phyloP scores from a whole-genome alignment of 208 protist species.

The Leishmania turanica region DNA sequence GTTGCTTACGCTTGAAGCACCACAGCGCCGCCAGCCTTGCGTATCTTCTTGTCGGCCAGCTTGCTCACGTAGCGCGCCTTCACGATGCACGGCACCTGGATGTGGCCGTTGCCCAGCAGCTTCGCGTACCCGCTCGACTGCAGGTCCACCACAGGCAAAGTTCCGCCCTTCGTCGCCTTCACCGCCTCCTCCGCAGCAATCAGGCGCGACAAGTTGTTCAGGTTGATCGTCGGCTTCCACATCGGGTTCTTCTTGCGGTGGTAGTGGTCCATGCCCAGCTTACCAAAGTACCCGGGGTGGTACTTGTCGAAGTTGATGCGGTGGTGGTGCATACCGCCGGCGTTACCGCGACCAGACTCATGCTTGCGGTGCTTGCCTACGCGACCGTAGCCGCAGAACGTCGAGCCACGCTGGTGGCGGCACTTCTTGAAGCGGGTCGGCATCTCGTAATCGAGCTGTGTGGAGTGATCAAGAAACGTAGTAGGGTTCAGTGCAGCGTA shows the following conservation, averaged over 20 bases:
- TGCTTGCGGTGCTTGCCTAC: constrained; percentile 99
- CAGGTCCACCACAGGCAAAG: constrained; percentile 99
- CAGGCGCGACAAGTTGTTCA: constrained; percentile 99
- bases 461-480: background rate
- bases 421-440: constrained; percentile 93
- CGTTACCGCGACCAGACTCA: constrained; percentile 99
- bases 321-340: constrained; percentile 99
- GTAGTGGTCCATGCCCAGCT: constrained; percentile 99
- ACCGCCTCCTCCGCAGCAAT: constrained; percentile 93
- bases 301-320: constrained; percentile 99
- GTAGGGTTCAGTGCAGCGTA: background rate
- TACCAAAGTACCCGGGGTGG: constrained; percentile 99
- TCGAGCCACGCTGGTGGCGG: constrained; percentile 93
- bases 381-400: constrained; percentile 92
- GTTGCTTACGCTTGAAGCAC: constrained; percentile 95
- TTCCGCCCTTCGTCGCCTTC: constrained; percentile 77
- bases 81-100: constrained; percentile 99
- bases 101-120: constrained; percentile 98
- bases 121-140: constrained; percentile 98
- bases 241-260: constrained; percentile 93
- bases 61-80: constrained; percentile 99
- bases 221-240: constrained; percentile 98
- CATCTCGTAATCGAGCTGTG: constrained; percentile 42
- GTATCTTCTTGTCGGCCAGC: constrained; percentile 99
- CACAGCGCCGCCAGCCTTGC: constrained; percentile 98